Conservation (phyloP, 768 basidiomycete species). For the Termitomyces heimii region DNA sequence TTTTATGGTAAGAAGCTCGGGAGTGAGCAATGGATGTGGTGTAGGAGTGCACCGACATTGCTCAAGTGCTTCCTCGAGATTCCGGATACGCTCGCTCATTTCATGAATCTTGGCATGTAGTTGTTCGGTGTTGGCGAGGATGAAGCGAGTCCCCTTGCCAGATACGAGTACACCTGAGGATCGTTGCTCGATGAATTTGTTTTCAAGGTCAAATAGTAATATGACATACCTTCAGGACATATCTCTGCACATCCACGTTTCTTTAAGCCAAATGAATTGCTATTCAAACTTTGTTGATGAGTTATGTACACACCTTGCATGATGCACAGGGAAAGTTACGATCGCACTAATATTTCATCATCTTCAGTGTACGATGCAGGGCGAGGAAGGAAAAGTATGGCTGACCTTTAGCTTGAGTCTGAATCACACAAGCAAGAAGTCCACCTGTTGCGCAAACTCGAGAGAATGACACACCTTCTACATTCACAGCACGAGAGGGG, state of each 20-base stretch:
- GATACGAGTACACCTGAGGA: slow-evolving; percentile 53
- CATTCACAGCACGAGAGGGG: slow-evolving; percentile 63
- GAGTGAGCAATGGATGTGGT: slow-evolving; percentile 44
- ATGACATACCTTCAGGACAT: slow-evolving; percentile 51
- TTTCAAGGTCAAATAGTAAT: neutral
- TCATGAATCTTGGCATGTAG: slow-evolving; percentile 59
- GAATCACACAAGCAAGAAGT: neutral
- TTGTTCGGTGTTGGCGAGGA: slow-evolving; percentile 63
- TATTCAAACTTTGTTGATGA: slow-evolving; percentile 3
- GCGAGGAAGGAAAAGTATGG: slow-evolving; percentile 3
- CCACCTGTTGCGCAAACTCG: neutral
- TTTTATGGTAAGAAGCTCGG: slow-evolving; percentile 48
- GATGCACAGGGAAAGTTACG: slow-evolving; percentile 46
- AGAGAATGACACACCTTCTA: slow-evolving; percentile 36
- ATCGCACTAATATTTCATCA: slow-evolving; percentile 32
- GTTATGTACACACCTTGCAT: slow-evolving; percentile 25
- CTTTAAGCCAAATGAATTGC: slow-evolving; percentile 18
- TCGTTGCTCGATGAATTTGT: neutral
- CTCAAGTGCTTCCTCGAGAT: slow-evolving; percentile 52
- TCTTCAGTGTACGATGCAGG: slow-evolving; percentile 7
- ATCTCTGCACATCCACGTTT: slow-evolving; percentile 65
- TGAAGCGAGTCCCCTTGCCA: slow-evolving; percentile 62
- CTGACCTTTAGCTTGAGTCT: slow-evolving; percentile 56
- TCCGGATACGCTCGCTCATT: slow-evolving; percentile 61
- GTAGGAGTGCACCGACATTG: slow-evolving; percentile 18